Evolutionary conservation across 768 basidiomycete species (phyloP).

Genomic region (Mycena polygramma): DNA sequence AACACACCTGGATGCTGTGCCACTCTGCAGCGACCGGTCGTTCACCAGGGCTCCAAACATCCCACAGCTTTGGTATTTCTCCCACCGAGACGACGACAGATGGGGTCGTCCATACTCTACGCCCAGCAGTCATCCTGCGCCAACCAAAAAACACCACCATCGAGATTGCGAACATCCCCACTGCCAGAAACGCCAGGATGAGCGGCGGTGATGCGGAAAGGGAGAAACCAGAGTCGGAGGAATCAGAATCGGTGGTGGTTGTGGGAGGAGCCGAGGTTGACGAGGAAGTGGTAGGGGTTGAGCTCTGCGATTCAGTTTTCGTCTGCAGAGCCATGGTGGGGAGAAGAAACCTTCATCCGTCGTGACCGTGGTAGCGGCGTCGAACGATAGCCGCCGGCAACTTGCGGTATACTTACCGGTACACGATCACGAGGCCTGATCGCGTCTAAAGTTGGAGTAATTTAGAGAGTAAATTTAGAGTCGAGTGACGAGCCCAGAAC

Average conservation of each 20-base stretch:
- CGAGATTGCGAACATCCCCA: constrained; percentile 64
- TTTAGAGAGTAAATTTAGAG: neutral
- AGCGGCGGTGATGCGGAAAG: constrained; percentile 62
- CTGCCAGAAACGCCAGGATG: constrained; percentile 71
- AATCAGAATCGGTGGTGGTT: neutral
- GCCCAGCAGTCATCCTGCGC: constrained; percentile 47
- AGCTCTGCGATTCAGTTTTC: neutral
- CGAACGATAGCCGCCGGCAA: neutral
- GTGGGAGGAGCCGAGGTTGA: neutral
- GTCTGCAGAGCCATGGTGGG: constrained; percentile 29
- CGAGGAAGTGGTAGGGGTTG: neutral
- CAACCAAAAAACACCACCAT: constrained; percentile 65
- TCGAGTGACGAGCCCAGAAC: too few relatives aligned
- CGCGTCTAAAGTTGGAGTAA: neutral
- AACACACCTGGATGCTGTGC: constrained; percentile 24
- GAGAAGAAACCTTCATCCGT: neutral
- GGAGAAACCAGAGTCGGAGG: constrained; percentile 38
- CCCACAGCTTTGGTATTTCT: constrained; percentile 61
- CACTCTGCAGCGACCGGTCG: constrained; percentile 9
- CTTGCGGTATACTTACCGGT: neutral
- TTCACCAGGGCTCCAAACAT: constrained; percentile 49
- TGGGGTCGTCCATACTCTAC: neutral
- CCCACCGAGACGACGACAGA: constrained; percentile 32
- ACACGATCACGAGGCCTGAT: constrained; percentile 17
- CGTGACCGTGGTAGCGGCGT: neutral